A percentile compares a stretch with the other conserved stretches of the same genome.
Conservation (phyloP, 768 basidiomycete genomes). For the Leccinum disarticulatum region DNA sequence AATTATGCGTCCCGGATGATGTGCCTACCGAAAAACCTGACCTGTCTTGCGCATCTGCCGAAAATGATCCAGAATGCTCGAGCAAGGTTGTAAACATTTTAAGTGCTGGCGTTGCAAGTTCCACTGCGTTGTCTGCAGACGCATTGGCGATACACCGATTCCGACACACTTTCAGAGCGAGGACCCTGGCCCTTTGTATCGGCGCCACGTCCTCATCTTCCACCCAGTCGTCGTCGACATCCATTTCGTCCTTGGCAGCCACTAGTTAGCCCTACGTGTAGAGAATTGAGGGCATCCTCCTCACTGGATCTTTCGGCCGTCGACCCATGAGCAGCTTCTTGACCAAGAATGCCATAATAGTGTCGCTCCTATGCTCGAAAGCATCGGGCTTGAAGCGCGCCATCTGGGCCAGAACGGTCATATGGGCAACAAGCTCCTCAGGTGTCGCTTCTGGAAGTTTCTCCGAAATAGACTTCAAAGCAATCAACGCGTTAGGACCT, state of each 20-base stretch:
- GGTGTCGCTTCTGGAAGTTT: constrained; percentile 46
- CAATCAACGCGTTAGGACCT: neutral
- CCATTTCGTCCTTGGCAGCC: constrained; percentile 51
- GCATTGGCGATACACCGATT: constrained; percentile 77
- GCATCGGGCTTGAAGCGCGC: constrained; percentile 64
- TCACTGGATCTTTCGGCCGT: constrained; percentile 44
- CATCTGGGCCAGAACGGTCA: constrained; percentile 74
- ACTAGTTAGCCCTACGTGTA: neutral
- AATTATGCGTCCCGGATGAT: constrained; percentile 2
- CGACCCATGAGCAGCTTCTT: constrained; percentile 70
- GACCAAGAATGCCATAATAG: constrained; percentile 68
- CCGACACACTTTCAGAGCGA: constrained; percentile 77
- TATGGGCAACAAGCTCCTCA: constrained; percentile 59
- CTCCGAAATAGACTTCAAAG: constrained; percentile 55
- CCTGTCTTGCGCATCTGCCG: constrained; percentile 52
- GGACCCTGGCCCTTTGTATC: constrained; percentile 65
- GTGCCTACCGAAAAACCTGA: constrained; percentile 29
- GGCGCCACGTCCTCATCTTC: constrained; percentile 61
- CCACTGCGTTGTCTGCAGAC: constrained; percentile 52
- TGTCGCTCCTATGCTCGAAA: constrained; percentile 78
- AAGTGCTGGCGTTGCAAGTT: constrained; percentile 72
- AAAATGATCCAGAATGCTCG: constrained; percentile 64
- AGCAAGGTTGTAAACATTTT: constrained; percentile 76
- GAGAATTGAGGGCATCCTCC: constrained; percentile 22
- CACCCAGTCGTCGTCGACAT: constrained; percentile 71